These are phyloP conservation scores for Nymphaea thermarum DNA, from an alignment of 164 flowering plant genomes.

Conservation along the genomic window DNA sequence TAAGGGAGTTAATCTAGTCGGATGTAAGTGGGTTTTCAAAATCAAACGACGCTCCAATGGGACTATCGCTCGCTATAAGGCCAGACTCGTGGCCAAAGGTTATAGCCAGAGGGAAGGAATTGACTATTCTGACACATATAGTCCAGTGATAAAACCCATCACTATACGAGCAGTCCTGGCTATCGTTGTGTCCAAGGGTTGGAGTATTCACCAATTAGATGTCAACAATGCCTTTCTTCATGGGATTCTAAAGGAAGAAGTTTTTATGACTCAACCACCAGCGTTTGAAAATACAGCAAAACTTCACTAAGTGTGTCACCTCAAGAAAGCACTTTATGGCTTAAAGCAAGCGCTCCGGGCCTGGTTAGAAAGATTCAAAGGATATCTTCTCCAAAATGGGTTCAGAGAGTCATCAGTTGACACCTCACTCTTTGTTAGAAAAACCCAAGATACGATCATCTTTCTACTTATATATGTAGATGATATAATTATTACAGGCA, in stretches of 20 bases:
- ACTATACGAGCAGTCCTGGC: neutral
- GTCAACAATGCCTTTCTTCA: neutral
- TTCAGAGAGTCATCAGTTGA: neutral
- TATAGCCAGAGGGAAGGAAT: neutral
- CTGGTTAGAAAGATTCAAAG: neutral
- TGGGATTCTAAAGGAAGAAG: neutral
- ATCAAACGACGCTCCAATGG: neutral
- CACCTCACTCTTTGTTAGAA: constrained; percentile 1
- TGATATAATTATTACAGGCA: neutral
- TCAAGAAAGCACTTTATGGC: constrained; percentile 2
- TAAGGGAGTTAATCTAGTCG: neutral
- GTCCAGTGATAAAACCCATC: neutral
- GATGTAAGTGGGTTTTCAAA: constrained; percentile 2
- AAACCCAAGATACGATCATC: neutral
- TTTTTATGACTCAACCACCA: constrained; percentile 1
- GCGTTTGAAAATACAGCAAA: neutral
- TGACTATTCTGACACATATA: neutral
- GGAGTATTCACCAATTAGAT: neutral
- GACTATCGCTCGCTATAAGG: neutral
- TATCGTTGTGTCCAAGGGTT: neutral
- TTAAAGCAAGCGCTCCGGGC: neutral
- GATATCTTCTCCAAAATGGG: neutral
- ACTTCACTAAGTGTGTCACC: neutral
- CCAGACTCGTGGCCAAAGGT: constrained; percentile 2
- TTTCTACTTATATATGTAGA: neutral